phyloP scores from a whole-genome alignment of 257 asterid species.

The Forsythia viridissima region DNA sequence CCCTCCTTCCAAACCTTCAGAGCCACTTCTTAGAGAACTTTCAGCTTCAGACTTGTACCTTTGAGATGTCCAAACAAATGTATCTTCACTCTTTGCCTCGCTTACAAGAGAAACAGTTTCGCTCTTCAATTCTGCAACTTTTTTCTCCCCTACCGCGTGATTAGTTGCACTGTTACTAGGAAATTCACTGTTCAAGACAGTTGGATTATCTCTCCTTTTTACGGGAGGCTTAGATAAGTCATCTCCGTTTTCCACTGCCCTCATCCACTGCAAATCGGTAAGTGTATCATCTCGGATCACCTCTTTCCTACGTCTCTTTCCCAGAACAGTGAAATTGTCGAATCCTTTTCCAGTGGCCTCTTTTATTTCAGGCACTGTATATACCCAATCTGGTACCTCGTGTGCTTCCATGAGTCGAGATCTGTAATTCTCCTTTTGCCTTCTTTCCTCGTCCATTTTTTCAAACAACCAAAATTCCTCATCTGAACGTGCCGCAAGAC shows the following conservation, averaged over 20 bases:
- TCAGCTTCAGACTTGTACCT: conserved; percentile 53
- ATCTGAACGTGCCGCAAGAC: conserved; percentile 92
- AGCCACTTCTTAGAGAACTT: conserved; percentile 41
- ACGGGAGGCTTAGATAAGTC: conserved; percentile 42
- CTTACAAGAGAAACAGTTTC: conserved; percentile 44
- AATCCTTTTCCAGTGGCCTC: conserved; percentile 62
- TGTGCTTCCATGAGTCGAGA: conserved; percentile 94
- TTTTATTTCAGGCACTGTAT: conserved; percentile 50
- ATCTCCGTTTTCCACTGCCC: conserved; percentile 70
- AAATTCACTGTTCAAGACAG: conserved; percentile 28
- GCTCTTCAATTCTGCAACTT: conserved; percentile 34
- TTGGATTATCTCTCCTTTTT: conserved; percentile 45
- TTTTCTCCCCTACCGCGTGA: conserved; percentile 38
- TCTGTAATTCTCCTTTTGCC: conserved; percentile 77
- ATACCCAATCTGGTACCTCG: conserved; percentile 98
- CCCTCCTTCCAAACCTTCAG: conserved; percentile 37
- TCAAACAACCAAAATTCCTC: conserved; percentile 95
- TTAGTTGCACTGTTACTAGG: conserved; percentile 28
- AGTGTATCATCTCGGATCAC: conserved; percentile 70
- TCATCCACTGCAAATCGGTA: conserved; percentile 67
- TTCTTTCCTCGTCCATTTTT: conserved; percentile 96
- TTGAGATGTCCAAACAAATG: conserved; percentile 39
- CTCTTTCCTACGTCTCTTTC: conserved; percentile 86
- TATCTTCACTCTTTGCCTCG: conserved; percentile 59
- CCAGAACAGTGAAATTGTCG: conserved; percentile 59